These are phyloP conservation scores for Coemansia sp. DNA, from an alignment of 192 early-diverging fungal species.

Conservation along the genomic window DNA sequence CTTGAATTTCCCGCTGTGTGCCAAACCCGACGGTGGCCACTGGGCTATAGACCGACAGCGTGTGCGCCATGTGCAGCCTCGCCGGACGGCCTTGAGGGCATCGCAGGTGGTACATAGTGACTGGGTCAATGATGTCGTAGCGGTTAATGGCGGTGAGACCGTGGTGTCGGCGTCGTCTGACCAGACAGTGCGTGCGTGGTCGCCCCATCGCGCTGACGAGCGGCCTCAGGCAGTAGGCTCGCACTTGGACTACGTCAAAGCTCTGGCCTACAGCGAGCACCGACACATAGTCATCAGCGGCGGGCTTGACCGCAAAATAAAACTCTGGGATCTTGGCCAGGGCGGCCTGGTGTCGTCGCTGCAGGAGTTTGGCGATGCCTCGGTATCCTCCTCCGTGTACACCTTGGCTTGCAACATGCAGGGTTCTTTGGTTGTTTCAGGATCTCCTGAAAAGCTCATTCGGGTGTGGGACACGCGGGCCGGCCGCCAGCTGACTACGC, in stretches of 20 bases:
- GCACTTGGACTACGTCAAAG: conserved; percentile 92
- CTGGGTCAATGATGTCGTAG: conserved; percentile 93
- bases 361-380: conserved; percentile 38
- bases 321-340: conserved; percentile 85
- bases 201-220: conserved; percentile 36
- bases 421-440: conserved; percentile 81
- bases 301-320: conserved; percentile 84
- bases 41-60: conserved; percentile 32
- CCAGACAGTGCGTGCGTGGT: conserved; percentile 74
- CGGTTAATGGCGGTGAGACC: conserved; percentile 28
- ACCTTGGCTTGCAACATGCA: conserved; percentile 76
- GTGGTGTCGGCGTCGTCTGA: conserved; percentile 92
- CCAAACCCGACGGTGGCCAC: conserved; percentile 1
- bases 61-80: conserved; percentile 35
- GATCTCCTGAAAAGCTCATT: conserved; percentile 91
- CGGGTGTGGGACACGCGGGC: conserved; percentile 87
- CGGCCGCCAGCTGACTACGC: conserved; percentile 67
- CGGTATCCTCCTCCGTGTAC: conserved; percentile 73
- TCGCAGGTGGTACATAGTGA: conserved; percentile 84
- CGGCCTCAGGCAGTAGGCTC: conserved; percentile 62
- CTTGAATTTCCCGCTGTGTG: conserved; percentile 46
- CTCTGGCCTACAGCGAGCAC: conserved; percentile 72
- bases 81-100: conserved; percentile 61
- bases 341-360: conserved; percentile 50
- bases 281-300: conserved; percentile 82